Evolutionary conservation across 2,329 filamentous ascomycete species (phyloP).

Genomic region (Xylaria sp.): DNA sequence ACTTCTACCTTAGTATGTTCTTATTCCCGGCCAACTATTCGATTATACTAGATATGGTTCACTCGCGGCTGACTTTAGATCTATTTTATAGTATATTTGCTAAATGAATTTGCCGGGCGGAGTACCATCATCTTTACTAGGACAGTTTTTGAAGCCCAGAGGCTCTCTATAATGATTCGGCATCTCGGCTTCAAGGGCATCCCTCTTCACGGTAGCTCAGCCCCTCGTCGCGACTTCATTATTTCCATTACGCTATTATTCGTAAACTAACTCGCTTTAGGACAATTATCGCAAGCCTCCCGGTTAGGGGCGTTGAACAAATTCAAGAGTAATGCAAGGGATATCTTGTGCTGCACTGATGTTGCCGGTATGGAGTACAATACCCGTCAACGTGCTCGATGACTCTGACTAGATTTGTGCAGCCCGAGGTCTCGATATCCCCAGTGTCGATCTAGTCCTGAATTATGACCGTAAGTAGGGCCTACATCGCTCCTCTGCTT

Average conservation of each 20-base stretch:
- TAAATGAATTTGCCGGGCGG: constrained; percentile 87
- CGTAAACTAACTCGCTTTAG: constrained; percentile 19
- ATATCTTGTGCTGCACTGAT: constrained; percentile 91
- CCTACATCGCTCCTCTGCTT: background rate
- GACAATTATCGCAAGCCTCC: constrained; percentile 85
- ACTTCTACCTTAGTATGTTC: constrained; percentile 69
- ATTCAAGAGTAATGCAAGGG: constrained; percentile 78
- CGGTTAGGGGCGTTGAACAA: constrained; percentile 89
- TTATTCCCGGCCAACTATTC: background rate
- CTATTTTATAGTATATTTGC: constrained; percentile 65
- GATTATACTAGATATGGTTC: background rate
- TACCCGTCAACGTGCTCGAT: background rate
- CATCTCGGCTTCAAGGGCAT: constrained; percentile 88
- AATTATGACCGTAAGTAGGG: constrained; percentile 60
- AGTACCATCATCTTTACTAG: constrained; percentile 88
- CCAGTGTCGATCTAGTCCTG: constrained; percentile 84
- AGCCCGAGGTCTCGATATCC: constrained; percentile 89
- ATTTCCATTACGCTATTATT: background rate
- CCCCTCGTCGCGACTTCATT: background rate
- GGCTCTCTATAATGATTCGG: constrained; percentile 81
- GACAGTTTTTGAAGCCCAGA: constrained; percentile 89
- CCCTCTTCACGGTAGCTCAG: constrained; percentile 71
- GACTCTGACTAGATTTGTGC: constrained; percentile 3
- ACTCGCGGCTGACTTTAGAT: background rate
- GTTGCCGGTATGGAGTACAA: constrained; percentile 57